These are phyloP conservation scores for Trichocladium antarcticum DNA, from an alignment of 495 filamentous ascomycete species.

Conservation along the genomic window DNA sequence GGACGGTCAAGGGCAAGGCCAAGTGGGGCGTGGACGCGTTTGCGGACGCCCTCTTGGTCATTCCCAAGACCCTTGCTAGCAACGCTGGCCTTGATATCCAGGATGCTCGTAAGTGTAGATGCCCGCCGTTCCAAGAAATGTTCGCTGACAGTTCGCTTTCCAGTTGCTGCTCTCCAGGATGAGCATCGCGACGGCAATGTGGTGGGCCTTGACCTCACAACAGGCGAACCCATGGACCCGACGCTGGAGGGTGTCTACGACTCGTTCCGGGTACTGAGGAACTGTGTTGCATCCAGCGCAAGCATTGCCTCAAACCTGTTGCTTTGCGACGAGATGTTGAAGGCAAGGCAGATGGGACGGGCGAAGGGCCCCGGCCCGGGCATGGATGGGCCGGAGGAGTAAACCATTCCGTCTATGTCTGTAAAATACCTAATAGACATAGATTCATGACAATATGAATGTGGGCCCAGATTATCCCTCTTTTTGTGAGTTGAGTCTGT, in stretches of 20 bases:
- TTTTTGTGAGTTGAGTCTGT: neutral
- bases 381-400: slow-evolving; percentile 43
- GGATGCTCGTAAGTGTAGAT: slow-evolving; percentile 58
- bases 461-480: neutral
- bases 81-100: slow-evolving; percentile 96
- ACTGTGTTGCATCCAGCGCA: slow-evolving; percentile 84
- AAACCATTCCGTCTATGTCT: slow-evolving; percentile 17
- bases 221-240: slow-evolving; percentile 93
- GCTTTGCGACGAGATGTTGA: slow-evolving; percentile 92
- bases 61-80: slow-evolving; percentile 93
- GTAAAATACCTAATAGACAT: slow-evolving; percentile 24
- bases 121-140: neutral
- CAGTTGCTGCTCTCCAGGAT: slow-evolving; percentile 75
- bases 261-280: slow-evolving; percentile 87
- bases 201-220: slow-evolving; percentile 74
- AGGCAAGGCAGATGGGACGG: slow-evolving; percentile 85
- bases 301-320: slow-evolving; percentile 93
- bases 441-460: slow-evolving; percentile 12
- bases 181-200: slow-evolving; percentile 74
- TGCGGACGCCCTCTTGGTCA: slow-evolving; percentile 83
- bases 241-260: slow-evolving; percentile 87
- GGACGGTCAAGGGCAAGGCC: slow-evolving; percentile 90
- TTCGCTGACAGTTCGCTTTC: neutral
- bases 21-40: slow-evolving; percentile 92
- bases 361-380: slow-evolving; percentile 41